phyloP scores from a whole-genome alignment of 345 rosid genomes.

The Sisymbrium irio region DNA sequence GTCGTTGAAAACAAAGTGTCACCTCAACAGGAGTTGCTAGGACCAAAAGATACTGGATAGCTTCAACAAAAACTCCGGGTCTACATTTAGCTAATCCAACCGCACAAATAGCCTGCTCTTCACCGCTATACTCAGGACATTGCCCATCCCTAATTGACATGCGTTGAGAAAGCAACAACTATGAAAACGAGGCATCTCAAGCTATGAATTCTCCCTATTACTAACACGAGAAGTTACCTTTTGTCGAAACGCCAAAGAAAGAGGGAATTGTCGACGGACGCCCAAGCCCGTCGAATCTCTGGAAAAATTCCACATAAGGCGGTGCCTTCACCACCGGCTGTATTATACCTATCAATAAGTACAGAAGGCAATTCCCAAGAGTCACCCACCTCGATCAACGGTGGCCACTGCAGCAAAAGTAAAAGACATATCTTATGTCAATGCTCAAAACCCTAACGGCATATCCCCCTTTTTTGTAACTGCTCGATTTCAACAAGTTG shows the following conservation, averaged over 20 bases:
- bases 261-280: conserved; percentile 85
- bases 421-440: conserved; percentile 6
- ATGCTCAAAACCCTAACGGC: conserved; percentile 8
- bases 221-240: conserved; percentile 45
- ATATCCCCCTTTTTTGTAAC: not conserved
- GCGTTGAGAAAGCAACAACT: not conserved
- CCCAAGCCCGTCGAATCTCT: conserved; percentile 94
- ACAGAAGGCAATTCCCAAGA: conserved; percentile 84
- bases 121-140: conserved; percentile 85
- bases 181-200: not conserved
- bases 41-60: conserved; percentile 82
- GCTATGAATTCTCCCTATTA: not conserved
- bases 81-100: conserved; percentile 87
- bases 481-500: not conserved
- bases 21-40: conserved; percentile 96
- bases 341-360: conserved; percentile 82
- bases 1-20: conserved; percentile 1
- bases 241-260: conserved; percentile 97
- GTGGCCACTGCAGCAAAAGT: conserved; percentile 79
- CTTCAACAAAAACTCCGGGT: conserved; percentile 90
- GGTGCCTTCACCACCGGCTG: conserved; percentile 96
- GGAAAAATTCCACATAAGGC: conserved; percentile 96
- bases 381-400: conserved; percentile 72
- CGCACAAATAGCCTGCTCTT: conserved; percentile 93
- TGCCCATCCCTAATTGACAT: conserved; percentile 77